Base-by-base conservation (phyloP, 768 basidiomycete species). In the Chalciporus chontae region DNA sequence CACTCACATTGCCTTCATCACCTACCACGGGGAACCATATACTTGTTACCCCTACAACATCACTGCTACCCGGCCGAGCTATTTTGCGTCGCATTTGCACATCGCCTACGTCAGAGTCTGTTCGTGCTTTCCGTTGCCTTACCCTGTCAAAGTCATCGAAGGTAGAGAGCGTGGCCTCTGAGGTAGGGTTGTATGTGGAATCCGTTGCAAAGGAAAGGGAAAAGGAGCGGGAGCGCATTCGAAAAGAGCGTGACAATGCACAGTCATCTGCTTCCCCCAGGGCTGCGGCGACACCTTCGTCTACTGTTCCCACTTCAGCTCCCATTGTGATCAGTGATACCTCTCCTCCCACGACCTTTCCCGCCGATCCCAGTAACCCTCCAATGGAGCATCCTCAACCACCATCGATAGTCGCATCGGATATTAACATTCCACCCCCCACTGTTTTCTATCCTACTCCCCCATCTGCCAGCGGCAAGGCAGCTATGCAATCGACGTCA, bases 141-240 rank as follows among this genome's bases (percentile, higher is more conserved):
- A 77, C 81, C 0, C 68, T 82, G 15, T 74, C 77, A 1, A 76
- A 75, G 42, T 69, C 73, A 5, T 76, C 73, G 43, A 77, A 77
- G 45, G 66, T 85, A 10, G 72, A 73, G 17, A 70, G 67, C 5
- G 75, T 84, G 6, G 85, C 85, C 2, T 61, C 71, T 3, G 82
- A 87, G 61, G 77, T 87, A 15, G 79, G 81, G 26, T 72, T 72
- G 2, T 91, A 87, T 57, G 85, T 92, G 6, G 90, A 92, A 48
- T 77, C 78, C 8, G 77, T 90, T 5, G 83, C 82, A 4, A 80
- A 79, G 54, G 90, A 92, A 58, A 74, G 90, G 15, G 90, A 92
- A 52, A 74, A 75, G 49, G 90, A 93, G 64, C 74, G 87, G 6
- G 88, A 90, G 56, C 74, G 87, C 23, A 74, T 89, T 41, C 81